Evolutionary conservation across 805 yeast genomes (phyloP), one percentile per base, ranked within the genome.

Genomic region (Novakomyces olei): DNA sequence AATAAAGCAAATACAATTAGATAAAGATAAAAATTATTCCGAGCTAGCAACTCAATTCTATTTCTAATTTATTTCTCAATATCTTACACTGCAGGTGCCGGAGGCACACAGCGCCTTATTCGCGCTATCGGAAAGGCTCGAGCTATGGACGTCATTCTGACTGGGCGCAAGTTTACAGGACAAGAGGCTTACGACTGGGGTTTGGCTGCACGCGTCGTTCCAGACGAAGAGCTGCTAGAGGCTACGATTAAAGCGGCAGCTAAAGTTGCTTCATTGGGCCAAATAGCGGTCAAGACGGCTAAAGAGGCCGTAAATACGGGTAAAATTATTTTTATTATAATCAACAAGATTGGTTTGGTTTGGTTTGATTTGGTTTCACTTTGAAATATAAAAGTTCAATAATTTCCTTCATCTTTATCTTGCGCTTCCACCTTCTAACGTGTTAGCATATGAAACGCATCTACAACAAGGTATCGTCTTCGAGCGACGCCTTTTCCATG

Each of bases 71-170:
- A n/a, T n/a, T n/a, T n/a, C n/a, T n/a, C n/a, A n/a, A n/a, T n/a
- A n/a, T n/a, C n/a, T n/a, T n/a, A n/a, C n/a, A n/a, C n/a, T n/a
- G n/a, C n/a, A n/a, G 46, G 62, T 14, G 58, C 67, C 7, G 71
- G 71, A 12, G 71, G 69, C 12, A 61, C 69, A 1, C 69, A 65
- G 45, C 51, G 70, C 15, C 52, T 65, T 27, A 51, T 61, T 15
- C 48, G 57, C 24, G 57, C 63, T 10, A 51, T 65, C 38, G 70
- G 71, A 10, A 62, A 63, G 45, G 50, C 65, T 7, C 49, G 53
- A 24, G 67, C 70, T 9, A 58, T 60, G 60, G 69, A 65, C 37
- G 41, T 50, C 14, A 54, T 62, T 24, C 51, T 65, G 22, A 63
- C 69, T 5, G 69, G 70, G 25, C 51, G 53, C 19, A 53, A 44